Conservation (phyloP, 1,139 yeast species). For the Pichia inconspicua region DNA sequence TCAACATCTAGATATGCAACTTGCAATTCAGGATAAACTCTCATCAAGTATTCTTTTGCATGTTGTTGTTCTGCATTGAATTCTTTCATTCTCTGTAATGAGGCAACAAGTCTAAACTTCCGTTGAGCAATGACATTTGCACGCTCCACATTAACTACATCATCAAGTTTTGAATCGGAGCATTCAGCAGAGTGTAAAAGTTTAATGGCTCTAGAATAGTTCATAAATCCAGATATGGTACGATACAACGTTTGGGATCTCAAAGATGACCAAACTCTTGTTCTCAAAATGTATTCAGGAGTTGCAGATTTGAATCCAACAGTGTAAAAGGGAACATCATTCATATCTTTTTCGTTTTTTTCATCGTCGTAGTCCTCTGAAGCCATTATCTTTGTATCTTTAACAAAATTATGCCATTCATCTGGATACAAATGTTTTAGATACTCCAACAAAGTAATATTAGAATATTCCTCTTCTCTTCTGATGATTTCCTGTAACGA, state of each 20-base stretch:
- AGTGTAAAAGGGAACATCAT: conserved; percentile 95
- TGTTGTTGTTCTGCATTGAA: conserved; percentile 97
- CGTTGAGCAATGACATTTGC: conserved; percentile 99
- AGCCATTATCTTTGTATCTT: conserved; percentile 95
- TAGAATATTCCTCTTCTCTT: conserved; percentile 96
- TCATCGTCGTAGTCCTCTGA: conserved; percentile 53
- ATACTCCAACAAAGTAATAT: conserved; percentile 92
- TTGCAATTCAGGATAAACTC: conserved; percentile 98
- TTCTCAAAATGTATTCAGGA: conserved; percentile 45
- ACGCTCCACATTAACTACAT: conserved; percentile 94
- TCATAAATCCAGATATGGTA: conserved; percentile 52
- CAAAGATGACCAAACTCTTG: conserved; percentile 52
- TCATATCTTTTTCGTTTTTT: conserved; percentile 46
- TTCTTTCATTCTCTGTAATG: conserved; percentile 97
- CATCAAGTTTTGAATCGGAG: conserved; percentile 78
- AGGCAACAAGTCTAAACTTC: conserved; percentile 92
- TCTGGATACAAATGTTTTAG: conserved; percentile 96
- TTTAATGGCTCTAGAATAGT: conserved; percentile 93
- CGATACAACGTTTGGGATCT: conserved; percentile 49
- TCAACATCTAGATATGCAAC: conserved; percentile 97
- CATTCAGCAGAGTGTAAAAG: conserved; percentile 96
- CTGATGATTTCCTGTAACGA: conserved; percentile 95
- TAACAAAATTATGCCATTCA: conserved; percentile 98
- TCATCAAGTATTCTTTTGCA: conserved; percentile 92
- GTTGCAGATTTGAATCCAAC: conserved; percentile 45